Conservation (phyloP, 305 asterid species). For the Fraxinus ornus region DNA sequence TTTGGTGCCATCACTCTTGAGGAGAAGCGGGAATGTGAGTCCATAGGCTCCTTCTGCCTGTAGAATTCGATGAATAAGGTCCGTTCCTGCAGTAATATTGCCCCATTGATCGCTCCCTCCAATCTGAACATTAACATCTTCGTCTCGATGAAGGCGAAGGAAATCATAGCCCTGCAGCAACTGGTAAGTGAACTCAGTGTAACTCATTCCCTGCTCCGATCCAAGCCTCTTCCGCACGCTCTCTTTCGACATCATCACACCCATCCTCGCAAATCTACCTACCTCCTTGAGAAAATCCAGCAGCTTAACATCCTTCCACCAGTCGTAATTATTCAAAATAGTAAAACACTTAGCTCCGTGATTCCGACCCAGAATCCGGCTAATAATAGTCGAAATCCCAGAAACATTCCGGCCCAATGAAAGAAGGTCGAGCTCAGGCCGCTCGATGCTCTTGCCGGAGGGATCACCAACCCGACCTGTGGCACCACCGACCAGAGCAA, state of each 20-base stretch:
- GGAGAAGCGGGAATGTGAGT: slow-evolving; percentile 77
- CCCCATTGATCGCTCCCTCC: slow-evolving; percentile 99
- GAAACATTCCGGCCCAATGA: slow-evolving; percentile 49
- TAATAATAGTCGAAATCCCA: slow-evolving; percentile 49
- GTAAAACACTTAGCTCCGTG: slow-evolving; percentile 30
- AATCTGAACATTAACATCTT: slow-evolving; percentile 74
- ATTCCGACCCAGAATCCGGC: slow-evolving; percentile 38
- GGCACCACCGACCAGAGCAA: slow-evolving; percentile 88
- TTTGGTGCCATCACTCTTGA: slow-evolving; percentile 84
- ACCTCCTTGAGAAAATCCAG: slow-evolving; percentile 70
- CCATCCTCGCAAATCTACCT: slow-evolving; percentile 73
- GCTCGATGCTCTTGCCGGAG: slow-evolving; percentile 75
- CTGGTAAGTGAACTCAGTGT: slow-evolving; percentile 82
- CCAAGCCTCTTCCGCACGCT: slow-evolving; percentile 75
- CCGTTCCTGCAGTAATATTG: slow-evolving; percentile 88
- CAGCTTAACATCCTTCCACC: slow-evolving; percentile 86
- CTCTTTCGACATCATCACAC: slow-evolving; percentile 84
- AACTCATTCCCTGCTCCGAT: slow-evolving; percentile 87
- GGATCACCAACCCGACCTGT: slow-evolving; percentile 97
- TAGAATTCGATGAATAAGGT: slow-evolving; percentile 68
- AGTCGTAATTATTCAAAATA: slow-evolving; percentile 70
- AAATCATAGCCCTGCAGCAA: slow-evolving; percentile 84
- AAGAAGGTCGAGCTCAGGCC: slow-evolving; percentile 66
- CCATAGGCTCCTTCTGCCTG: slow-evolving; percentile 60
- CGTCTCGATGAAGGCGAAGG: slow-evolving; percentile 49